phyloP scores from a whole-genome alignment of 495 filamentous ascomycete genomes.

The Daldinia grandis region DNA sequence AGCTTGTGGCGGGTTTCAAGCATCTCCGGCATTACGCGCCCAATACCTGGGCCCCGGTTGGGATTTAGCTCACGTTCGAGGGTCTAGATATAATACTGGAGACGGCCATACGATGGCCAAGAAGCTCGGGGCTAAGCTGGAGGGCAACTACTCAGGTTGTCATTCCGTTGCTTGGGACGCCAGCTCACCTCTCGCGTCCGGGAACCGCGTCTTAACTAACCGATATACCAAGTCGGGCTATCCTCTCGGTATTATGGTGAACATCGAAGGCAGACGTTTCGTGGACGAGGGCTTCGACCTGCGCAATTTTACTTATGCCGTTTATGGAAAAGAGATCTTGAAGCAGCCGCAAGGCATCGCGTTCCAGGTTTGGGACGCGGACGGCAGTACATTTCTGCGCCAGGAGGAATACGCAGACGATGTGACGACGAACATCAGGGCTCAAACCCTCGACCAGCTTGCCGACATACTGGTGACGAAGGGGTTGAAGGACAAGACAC shows the following conservation, averaged over 20 bases:
- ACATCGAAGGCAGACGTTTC: conserved; percentile 63
- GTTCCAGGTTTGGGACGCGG: conserved; percentile 69
- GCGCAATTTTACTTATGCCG: conserved; percentile 71
- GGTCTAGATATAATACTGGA: conserved; percentile 68
- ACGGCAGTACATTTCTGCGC: conserved; percentile 57
- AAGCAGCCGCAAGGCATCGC: conserved; percentile 63
- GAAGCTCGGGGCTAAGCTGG: conserved; percentile 56
- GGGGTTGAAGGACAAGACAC: conserved; percentile 52
- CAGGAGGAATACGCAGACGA: conserved; percentile 66
- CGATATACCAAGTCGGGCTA: conserved; percentile 74
- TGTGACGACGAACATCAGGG: conserved; percentile 60
- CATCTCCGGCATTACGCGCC: conserved; percentile 60
- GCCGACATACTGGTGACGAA: conserved; percentile 54
- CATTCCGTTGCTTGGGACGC: conserved; percentile 71
- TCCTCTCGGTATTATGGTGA: conserved; percentile 70
- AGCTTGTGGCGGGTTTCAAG: conserved; percentile 69
- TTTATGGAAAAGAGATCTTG: conserved; percentile 65
- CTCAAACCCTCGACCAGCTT: conserved; percentile 59
- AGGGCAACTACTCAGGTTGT: conserved; percentile 69
- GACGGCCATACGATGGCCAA: conserved; percentile 61
- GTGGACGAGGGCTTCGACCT: conserved; percentile 71
- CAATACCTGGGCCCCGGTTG: conserved; percentile 69
- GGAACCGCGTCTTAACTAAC: conserved; percentile 64
- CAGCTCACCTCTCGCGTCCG: conserved; percentile 58
- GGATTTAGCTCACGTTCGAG: conserved; percentile 67